Evolutionary conservation across 352 stramenopile species (phyloP).

Genomic region (Globisporangium emineosum): DNA sequence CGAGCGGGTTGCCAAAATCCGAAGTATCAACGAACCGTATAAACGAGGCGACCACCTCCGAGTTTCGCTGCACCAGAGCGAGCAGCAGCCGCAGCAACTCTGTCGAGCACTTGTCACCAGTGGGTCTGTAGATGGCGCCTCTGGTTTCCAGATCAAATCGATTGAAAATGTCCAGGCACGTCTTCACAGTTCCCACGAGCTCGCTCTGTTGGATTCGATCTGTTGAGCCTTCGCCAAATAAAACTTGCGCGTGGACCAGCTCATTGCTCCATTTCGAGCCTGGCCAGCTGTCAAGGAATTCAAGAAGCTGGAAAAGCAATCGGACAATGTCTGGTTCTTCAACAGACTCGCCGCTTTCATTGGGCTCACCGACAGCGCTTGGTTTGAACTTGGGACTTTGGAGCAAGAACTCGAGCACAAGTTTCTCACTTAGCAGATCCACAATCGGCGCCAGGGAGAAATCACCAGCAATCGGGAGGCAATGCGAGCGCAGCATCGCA

Average conservation of each 20-base stretch:
- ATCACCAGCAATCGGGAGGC: conserved; percentile 16
- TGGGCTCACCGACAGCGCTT: neutral
- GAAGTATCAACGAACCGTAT: neutral
- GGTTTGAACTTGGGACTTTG: neutral
- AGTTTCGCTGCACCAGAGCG: conserved; percentile 4
- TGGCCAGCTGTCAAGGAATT: conserved; percentile 1
- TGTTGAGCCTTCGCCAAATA: neutral
- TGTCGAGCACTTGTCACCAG: conserved; percentile 8
- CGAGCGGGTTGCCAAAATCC: neutral
- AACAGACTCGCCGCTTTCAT: neutral
- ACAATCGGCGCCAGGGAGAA: conserved; percentile 22
- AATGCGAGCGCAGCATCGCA: conserved; percentile 23
- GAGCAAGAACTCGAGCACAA: conserved; percentile 27
- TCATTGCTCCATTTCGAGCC: conserved; percentile 5
- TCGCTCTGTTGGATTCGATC: neutral
- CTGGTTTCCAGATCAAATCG: conserved; percentile 6
- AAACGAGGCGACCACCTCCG: neutral
- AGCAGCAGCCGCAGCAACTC: conserved; percentile 10
- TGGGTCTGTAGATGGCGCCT: neutral
- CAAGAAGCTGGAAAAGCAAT: conserved; percentile 8
- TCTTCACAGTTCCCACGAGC: conserved; percentile 1
- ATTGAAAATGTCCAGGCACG: neutral
- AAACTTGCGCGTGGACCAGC: neutral
- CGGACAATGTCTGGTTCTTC: neutral
- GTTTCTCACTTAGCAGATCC: conserved; percentile 28